Base-by-base conservation (phyloP, 169 alveolate species). In the Toxoplasma gondii region DNA sequence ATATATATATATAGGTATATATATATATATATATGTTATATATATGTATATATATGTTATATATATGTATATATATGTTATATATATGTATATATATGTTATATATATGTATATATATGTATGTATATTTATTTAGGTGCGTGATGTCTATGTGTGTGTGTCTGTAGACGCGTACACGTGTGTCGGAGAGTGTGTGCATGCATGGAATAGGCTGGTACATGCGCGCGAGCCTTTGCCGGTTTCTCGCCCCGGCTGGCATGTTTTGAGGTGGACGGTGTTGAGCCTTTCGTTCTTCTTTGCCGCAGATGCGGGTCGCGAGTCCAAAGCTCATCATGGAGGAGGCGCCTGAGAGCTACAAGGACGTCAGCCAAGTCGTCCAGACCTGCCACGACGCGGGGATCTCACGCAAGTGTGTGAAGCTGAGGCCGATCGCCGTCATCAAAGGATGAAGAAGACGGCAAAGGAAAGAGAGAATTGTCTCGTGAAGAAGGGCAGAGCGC, bases 341-440 rank as follows among this genome's bases (percentile, higher is more conserved):
- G 93, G 99, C 99, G 10, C 99, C 99, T 0, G 98, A 97, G 93
- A 96, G 98, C 39, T 98, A 98, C 97, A 98, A 98, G 94, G 98
- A 98, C 84, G 98, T 98, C 91, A 93, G 98, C 7, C 97, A 95
- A 31, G 99, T 97, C 27, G 98, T 97, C 45, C 95, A 96, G 80
- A 95, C 98, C 44, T 97, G 99, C 88, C 99, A 98, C 92, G 98
- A 95, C 16, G 98, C 98, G 19, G 99, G 99, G 45, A 97, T 98
- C 91, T 97, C 98, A 38, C 93, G 96, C 84, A 98, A 97, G 92
- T 97, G 98, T 83, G 97, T 97, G 94, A 97, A 97, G 92, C 95
- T 98, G 49, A 91, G 97, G 93, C 99, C 99, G 1, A 94, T 98
- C n/a, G 99, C 98, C 10, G 98, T 98, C 39, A 97, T 98, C 90